Conservation (phyloP, 371 early-diverging fungal genomes). For the Massospora cicadina region DNA sequence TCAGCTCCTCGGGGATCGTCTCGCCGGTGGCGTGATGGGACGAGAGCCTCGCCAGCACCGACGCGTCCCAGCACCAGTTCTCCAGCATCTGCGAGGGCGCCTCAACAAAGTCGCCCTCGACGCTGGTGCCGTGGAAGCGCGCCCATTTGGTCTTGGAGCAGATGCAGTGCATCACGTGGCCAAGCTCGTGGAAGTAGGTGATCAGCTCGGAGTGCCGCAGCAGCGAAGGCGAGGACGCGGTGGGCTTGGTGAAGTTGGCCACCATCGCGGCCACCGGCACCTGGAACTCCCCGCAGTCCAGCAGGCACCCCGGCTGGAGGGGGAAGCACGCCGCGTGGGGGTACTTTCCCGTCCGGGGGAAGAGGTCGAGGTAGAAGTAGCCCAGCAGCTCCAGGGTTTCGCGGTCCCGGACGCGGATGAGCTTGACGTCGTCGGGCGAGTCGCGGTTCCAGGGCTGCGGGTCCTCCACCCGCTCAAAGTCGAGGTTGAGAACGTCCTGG, state of each 20-base stretch:
- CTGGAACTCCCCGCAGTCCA: conserved; percentile 25
- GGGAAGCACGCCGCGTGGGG: conserved; percentile 58
- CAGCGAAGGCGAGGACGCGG: conserved; percentile 48
- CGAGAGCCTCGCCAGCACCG: conserved; percentile 44
- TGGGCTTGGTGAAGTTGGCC: conserved; percentile 66
- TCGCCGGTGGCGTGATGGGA: conserved; percentile 51
- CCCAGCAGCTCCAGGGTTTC: conserved; percentile 18
- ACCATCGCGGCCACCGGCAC: conserved; percentile 65
- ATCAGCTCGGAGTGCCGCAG: conserved; percentile 64
- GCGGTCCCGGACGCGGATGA: conserved; percentile 2
- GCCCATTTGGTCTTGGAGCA: conserved; percentile 49
- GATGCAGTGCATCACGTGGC: conserved; percentile 71
- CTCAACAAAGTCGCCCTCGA: conserved; percentile 81
- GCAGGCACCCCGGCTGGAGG: conserved; percentile 36
- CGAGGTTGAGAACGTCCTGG: not conserved
- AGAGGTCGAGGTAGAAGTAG: conserved; percentile 59
- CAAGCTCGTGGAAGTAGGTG: conserved; percentile 26
- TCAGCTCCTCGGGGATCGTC: conserved; percentile 50
- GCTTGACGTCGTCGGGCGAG: not conserved
- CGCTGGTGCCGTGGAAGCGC: conserved; percentile 56
- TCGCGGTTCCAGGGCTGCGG: not conserved
- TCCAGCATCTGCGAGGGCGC: conserved; percentile 75
- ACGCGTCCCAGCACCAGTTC: conserved; percentile 71
- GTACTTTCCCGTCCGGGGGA: conserved; percentile 35
- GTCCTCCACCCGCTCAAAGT: not conserved